These are phyloP conservation scores for Russula dissimulans DNA, from an alignment of 768 basidiomycete species.

Conservation along the genomic window DNA sequence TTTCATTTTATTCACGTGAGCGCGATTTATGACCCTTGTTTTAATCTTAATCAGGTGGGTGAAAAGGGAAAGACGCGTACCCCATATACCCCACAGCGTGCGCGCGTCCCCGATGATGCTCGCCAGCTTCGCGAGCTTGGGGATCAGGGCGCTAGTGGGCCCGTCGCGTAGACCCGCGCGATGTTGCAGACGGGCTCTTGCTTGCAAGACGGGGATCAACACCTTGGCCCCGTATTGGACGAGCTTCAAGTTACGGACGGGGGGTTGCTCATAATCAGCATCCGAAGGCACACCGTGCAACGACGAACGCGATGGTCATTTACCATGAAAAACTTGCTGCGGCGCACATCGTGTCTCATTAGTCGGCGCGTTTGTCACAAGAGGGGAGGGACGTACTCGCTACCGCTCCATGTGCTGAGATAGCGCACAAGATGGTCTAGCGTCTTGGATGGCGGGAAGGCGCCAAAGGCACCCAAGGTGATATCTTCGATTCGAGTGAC, in stretches of 20 bases:
- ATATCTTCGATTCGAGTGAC: constrained; percentile 49
- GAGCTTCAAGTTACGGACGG: constrained; percentile 35
- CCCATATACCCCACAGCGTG: constrained; percentile 72
- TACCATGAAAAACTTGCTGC: constrained; percentile 71
- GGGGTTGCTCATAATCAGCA: not conserved
- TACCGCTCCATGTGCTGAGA: constrained; percentile 77
- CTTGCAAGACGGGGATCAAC: constrained; percentile 51
- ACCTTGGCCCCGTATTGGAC: constrained; percentile 68
- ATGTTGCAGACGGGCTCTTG: constrained; percentile 62
- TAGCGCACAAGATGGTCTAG: constrained; percentile 68
- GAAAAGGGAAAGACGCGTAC: constrained; percentile 32
- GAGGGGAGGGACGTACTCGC: constrained; percentile 51
- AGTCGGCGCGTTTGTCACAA: not conserved
- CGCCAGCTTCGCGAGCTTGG: constrained; percentile 44
- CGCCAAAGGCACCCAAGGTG: constrained; percentile 54
- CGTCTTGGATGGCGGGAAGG: constrained; percentile 49
- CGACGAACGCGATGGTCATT: not conserved
- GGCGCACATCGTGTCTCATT: not conserved
- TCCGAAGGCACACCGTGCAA: not conserved
- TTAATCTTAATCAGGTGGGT: too few species aligned
- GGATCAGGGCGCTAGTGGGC: constrained; percentile 47
- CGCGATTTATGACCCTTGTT: too few species aligned
- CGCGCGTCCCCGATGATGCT: constrained; percentile 56
- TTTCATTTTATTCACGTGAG: not conserved
- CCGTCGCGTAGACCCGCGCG: constrained; percentile 46